A percentile compares a stretch with the other conserved stretches of the same genome.
Conservation (phyloP, 2,329 filamentous ascomycete species). For the Stachybotrys echinatus region DNA sequence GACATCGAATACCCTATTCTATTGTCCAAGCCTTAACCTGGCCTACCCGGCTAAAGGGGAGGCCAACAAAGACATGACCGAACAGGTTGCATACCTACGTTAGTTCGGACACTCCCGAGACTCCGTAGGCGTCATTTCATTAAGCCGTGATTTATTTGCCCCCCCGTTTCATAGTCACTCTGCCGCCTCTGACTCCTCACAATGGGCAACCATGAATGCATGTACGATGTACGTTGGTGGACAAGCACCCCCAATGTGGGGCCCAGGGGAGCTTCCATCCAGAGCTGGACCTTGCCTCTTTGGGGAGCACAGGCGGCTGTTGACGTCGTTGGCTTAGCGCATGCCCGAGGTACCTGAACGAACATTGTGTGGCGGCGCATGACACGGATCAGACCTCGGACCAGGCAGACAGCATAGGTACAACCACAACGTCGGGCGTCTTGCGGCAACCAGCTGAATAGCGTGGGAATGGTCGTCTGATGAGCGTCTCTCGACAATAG, state of each 20-base stretch:
- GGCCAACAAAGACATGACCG: too few species aligned
- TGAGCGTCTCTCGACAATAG: slow-evolving; percentile 22
- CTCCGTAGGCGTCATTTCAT: too few species aligned
- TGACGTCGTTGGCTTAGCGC: slow-evolving; percentile 19
- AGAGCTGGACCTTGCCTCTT: not conserved
- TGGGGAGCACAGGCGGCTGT: slow-evolving; percentile 4
- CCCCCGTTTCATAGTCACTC: too few species aligned
- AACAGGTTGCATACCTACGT: too few species aligned
- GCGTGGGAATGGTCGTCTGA: slow-evolving; percentile 12
- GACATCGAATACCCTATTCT: too few species aligned
- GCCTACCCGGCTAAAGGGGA: too few species aligned
- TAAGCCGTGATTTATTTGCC: too few species aligned
- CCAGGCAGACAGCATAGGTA: not conserved
- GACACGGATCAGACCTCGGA: not conserved
- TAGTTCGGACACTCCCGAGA: too few species aligned
- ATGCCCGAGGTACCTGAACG: not conserved
- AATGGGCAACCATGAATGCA: too few species aligned
- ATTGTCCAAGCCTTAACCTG: too few species aligned
- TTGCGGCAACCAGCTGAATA: not conserved
- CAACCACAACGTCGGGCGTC: not conserved
- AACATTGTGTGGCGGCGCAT: not conserved
- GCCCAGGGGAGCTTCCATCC: not conserved
- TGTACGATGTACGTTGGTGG: too few species aligned
- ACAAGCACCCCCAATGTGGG: not conserved
- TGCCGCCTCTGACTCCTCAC: too few species aligned